These are phyloP conservation scores for Gossypium arboreum DNA, from an alignment of 345 rosid genomes.

Conservation along the genomic window DNA sequence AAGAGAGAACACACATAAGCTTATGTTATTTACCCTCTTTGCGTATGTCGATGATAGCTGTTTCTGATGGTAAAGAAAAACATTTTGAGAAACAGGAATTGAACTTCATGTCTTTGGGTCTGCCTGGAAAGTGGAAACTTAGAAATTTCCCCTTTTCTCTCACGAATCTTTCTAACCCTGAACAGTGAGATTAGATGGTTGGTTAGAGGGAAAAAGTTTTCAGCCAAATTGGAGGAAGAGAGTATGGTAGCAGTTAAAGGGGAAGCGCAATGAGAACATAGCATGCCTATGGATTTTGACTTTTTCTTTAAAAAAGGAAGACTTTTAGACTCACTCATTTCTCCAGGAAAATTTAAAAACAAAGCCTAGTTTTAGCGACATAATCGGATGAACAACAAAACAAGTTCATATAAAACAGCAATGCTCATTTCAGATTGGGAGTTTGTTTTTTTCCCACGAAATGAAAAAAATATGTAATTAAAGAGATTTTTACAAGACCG, in stretches of 20 bases:
- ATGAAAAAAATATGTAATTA: too few relatives aligned
- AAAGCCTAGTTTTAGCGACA: neutral
- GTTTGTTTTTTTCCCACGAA: too few relatives aligned
- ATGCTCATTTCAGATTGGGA: too few relatives aligned
- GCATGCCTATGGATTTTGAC: neutral
- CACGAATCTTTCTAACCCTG: neutral
- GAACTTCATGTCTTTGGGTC: slow-evolving; percentile 28
- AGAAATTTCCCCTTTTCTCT: neutral
- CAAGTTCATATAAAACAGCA: neutral
- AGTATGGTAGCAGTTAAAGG: neutral
- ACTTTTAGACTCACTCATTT: neutral
- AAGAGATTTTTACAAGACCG: neutral
- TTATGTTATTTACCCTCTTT: slow-evolving; percentile 13
- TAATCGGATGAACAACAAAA: neutral
- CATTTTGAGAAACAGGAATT: slow-evolving; percentile 19
- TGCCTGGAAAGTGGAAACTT: neutral
- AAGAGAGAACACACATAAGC: neutral
- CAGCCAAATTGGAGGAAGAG: neutral
- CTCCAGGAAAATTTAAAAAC: neutral
- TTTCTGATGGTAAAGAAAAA: slow-evolving; percentile 16
- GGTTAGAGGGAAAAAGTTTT: neutral
- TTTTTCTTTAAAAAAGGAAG: neutral
- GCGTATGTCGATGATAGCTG: neutral
- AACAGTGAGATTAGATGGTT: neutral
- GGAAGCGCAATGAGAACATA: neutral